phyloP scores from a whole-genome alignment of 2,329 filamentous ascomycete genomes.

The Dactylellina cionopaga region DNA sequence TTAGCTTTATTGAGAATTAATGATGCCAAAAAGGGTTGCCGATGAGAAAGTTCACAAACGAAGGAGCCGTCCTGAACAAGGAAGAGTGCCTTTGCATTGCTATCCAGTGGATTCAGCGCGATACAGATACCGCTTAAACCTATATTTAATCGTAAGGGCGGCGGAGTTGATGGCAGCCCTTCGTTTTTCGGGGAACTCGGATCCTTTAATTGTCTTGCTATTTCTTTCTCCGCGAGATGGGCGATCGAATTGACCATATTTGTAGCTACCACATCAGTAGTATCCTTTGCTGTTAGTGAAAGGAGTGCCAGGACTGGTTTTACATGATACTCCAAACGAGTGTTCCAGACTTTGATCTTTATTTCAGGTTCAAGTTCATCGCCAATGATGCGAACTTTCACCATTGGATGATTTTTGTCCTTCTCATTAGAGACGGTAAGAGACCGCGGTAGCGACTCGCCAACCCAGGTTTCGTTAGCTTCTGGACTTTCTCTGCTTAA shows the following conservation, averaged over 20 bases:
- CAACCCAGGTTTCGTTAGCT: constrained; percentile 65
- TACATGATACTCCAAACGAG: constrained; percentile 89
- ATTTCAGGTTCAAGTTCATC: constrained; percentile 93
- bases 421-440: constrained; percentile 59
- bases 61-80: constrained; percentile 81
- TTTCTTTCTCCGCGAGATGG: constrained; percentile 71
- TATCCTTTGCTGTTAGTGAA: constrained; percentile 73
- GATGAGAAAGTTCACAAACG: constrained; percentile 72
- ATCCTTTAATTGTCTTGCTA: constrained; percentile 32
- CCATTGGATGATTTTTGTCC: constrained; percentile 66
- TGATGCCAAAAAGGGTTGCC: constrained; percentile 71
- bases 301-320: constrained; percentile 82
- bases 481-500: constrained; percentile 74
- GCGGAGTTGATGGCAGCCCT: constrained; percentile 59
- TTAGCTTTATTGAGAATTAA: constrained; percentile 82
- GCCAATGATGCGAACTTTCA: constrained; percentile 90
- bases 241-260: constrained; percentile 82
- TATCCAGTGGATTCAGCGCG: constrained; percentile 81
- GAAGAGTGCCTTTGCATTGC: constrained; percentile 79
- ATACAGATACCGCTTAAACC: constrained; percentile 81
- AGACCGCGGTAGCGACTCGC: constrained; percentile 65
- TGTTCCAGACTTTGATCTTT: constrained; percentile 85
- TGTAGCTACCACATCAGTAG: constrained; percentile 76
- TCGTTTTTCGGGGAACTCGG: constrained; percentile 35
- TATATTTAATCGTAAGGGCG: constrained; percentile 76